Evolutionary conservation across 495 filamentous ascomycete genomes (phyloP).

Genomic region (Viridothelium virens): DNA sequence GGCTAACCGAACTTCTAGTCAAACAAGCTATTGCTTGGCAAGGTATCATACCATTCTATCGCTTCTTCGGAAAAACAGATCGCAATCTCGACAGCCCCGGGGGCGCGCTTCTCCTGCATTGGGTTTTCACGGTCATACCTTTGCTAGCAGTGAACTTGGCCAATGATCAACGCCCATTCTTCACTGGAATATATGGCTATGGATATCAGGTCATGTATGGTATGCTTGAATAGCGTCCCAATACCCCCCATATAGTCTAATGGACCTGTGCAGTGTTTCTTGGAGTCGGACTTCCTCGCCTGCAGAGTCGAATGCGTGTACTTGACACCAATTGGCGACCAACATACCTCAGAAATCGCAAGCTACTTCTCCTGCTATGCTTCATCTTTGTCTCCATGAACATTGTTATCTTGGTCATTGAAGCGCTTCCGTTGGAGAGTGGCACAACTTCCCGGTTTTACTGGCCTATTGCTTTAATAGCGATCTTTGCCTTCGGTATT

Average conservation of each 20-base stretch:
- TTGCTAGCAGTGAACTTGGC: neutral
- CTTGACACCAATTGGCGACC: neutral
- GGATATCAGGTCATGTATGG: neutral
- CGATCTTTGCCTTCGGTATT: neutral
- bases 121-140: conserved; percentile 20
- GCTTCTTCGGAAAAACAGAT: conserved; percentile 11
- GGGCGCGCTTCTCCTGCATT: conserved; percentile 20
- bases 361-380: neutral
- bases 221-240: neutral
- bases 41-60: conserved; percentile 15
- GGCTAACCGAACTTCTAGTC: conserved; percentile 1
- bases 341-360: neutral
- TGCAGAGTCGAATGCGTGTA: neutral
- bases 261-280: neutral
- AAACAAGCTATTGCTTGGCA: conserved; percentile 19
- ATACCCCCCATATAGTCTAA: neutral
- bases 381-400: neutral
- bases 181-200: conserved; percentile 3
- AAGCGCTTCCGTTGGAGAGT: neutral
- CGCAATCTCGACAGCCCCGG: conserved; percentile 4
- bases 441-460: neutral
- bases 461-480: neutral
- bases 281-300: conserved; percentile 2
- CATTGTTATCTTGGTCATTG: conserved; percentile 5
- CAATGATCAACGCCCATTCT: conserved; percentile 3